Percentiles rank a stretch among this genome's conserved stretches.
Conservation (phyloP, 805 yeast genomes). For the Metschnikowia aberdeeniae region DNA sequence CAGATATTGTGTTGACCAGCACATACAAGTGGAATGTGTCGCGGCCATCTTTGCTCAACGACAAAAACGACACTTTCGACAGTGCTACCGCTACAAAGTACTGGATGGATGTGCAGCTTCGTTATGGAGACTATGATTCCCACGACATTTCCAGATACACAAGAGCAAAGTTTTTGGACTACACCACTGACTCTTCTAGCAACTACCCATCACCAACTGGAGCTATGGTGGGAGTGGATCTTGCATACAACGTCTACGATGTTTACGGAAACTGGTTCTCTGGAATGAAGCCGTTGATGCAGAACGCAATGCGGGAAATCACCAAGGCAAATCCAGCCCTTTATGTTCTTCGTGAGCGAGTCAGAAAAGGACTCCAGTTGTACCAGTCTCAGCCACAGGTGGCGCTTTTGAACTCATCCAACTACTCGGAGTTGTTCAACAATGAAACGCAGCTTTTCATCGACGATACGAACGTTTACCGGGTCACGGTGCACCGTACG, state of each 20-base stretch:
- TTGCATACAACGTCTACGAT: constrained; percentile 94
- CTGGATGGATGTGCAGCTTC: constrained; percentile 92
- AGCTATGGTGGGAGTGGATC: constrained; percentile 80
- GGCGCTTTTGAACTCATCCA: constrained; percentile 81
- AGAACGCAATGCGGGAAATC: constrained; percentile 86
- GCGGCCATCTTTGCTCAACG: constrained; percentile 74
- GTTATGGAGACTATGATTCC: constrained; percentile 97
- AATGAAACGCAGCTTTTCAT: constrained; percentile 79
- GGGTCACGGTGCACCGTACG: constrained; percentile 88
- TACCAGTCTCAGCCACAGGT: constrained; percentile 93
- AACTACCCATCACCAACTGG: constrained; percentile 94
- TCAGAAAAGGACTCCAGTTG: constrained; percentile 88
- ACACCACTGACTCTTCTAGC: constrained; percentile 81
- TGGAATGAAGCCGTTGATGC: constrained; percentile 84
- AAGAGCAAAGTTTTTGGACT: constrained; percentile 87
- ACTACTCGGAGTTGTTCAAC: constrained; percentile 85
- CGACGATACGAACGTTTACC: constrained; percentile 91
- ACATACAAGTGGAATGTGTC: constrained; percentile 79
- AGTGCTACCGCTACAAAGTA: constrained; percentile 62
- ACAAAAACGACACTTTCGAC: constrained; percentile 60
- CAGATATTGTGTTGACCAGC: constrained; percentile 79
- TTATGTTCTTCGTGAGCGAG: constrained; percentile 86
- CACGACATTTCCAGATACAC: constrained; percentile 95
- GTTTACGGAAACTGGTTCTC: constrained; percentile 98
- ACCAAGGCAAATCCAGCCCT: constrained; percentile 95